Percentiles rank a stretch among this genome's conserved stretches.
Evolutionary conservation across 257 asterid genomes (phyloP).

Genomic region (Solanum sparsipilum): DNA sequence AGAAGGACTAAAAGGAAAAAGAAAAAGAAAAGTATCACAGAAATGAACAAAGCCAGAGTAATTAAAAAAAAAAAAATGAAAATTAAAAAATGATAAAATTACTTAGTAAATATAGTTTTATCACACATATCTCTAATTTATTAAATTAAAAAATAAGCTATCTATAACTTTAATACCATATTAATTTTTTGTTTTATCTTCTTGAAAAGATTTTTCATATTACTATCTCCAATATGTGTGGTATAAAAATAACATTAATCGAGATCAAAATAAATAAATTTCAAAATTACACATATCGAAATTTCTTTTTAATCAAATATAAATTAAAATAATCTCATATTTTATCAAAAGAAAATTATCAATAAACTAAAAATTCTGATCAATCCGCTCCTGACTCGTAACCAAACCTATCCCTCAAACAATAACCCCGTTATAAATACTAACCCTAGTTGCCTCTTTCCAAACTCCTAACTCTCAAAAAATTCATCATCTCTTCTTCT

Average conservation of each 20-base stretch:
- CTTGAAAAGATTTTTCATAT: neutral
- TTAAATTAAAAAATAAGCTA: neutral
- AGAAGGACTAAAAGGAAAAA: neutral
- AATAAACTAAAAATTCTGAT: neutral
- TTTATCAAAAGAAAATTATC: neutral
- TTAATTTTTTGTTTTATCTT: too few species aligned
- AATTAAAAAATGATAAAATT: too few species aligned
- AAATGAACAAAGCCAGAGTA: neutral
- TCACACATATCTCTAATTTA: too few species aligned
- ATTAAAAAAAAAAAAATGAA: neutral
- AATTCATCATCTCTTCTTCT: neutral
- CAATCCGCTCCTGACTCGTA: too few species aligned
- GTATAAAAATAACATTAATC: neutral
- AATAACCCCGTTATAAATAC: neutral
- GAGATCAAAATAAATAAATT: neutral
- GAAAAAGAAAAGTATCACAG: neutral
- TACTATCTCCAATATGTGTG: neutral
- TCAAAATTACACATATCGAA: neutral
- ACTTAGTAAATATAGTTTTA: too few species aligned
- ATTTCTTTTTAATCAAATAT: neutral
- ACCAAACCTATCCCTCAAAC: neutral
- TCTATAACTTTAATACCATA: too few species aligned
- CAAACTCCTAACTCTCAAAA: neutral
- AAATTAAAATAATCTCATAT: neutral
- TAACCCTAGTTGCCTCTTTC: neutral